A percentile compares a stretch with the other conserved stretches of the same genome.
Evolutionary conservation across 306 rosid genomes (phyloP).

Genomic region (Macrotyloma uniflorum): DNA sequence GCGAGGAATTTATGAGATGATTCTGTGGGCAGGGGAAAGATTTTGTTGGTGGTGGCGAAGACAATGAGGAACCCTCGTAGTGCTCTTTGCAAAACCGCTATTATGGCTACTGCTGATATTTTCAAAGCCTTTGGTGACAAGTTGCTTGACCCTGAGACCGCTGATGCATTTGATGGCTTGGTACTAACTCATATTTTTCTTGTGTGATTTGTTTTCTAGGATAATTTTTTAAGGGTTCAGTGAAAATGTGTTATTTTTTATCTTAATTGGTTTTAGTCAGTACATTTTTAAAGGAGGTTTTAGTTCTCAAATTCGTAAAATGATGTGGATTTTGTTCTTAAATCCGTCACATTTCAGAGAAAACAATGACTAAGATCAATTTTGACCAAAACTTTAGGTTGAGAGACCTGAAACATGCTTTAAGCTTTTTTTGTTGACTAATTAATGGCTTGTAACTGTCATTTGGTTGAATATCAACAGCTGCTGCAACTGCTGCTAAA

Average conservation of each 20-base stretch:
- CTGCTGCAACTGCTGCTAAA: conserved; percentile 77
- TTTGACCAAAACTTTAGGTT: background rate
- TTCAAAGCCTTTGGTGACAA: conserved; percentile 76
- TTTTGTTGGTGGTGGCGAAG: conserved; percentile 68
- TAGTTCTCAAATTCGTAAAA: background rate
- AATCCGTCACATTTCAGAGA: background rate
- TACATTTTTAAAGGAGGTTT: background rate
- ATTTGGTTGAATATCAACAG: conserved; percentile 51
- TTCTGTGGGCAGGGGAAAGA: conserved; percentile 58
- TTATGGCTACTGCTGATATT: conserved; percentile 86
- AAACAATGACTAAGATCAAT: background rate
- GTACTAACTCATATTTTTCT: conserved; percentile 40
- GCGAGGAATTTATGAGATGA: conserved; percentile 14
- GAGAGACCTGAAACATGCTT: background rate
- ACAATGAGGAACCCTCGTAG: conserved; percentile 94
- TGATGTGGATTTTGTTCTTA: background rate
- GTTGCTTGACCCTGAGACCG: conserved; percentile 59
- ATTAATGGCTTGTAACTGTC: conserved; percentile 13
- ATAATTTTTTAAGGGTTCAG: background rate
- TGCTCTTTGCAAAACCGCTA: conserved; percentile 91
- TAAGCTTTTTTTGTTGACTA: background rate
- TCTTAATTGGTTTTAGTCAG: background rate
- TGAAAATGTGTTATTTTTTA: background rate
- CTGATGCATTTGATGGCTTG: conserved; percentile 76
- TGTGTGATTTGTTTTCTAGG: background rate